Evolutionary conservation across 495 filamentous ascomycete genomes (phyloP), one percentile per base, ranked within the genome.

Genomic region (Penicillium cinerascens): DNA sequence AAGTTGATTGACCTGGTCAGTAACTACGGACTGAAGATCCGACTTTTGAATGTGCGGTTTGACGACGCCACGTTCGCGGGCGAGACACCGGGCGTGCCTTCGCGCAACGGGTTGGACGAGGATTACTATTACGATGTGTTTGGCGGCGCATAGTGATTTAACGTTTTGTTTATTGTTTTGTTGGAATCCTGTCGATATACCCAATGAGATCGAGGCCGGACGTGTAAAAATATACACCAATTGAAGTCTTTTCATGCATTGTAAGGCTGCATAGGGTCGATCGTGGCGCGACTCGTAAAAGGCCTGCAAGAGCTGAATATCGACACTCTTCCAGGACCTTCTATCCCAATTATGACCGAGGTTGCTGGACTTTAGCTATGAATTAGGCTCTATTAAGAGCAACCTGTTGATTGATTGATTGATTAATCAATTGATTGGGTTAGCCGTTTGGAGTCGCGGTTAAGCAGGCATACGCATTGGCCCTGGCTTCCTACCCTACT

Each of bases 1-100:
- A 93, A 92, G 65, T 73, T 97, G 44, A 87, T 96, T 47, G 82
- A 85, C 35, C 70, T 96, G 57, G 86, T 99, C 23, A 80, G 82
- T 55, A 87, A 92, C 55, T 97, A 96, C 63, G 92, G 95, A 4
- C 71, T 97, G 35, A 95, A 95, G 77, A 95, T 99, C 49, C 76
- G 95, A 29, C 66, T 99, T 55, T 73, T 99, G 51, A 99, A 99
- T 71, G 88, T 99, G 36, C 76, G 89, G 51, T 86, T 95, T 67
- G 90, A 95, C 61, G 87, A 88, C 45, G 80, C 67, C 17, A 73
- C 71, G 10, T 74, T 76, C 52, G 66, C 70, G 6, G 71, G 71
- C 3, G 75, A 80, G 47, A 61, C 63, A 7, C 76, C 78, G 5
- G 59, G 60, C 20, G 74, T 78, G 25, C 77, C 78, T 1, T 68